Base-by-base conservation (phyloP, 352 stramenopile genomes). In the Globisporangium takayamanum region DNA sequence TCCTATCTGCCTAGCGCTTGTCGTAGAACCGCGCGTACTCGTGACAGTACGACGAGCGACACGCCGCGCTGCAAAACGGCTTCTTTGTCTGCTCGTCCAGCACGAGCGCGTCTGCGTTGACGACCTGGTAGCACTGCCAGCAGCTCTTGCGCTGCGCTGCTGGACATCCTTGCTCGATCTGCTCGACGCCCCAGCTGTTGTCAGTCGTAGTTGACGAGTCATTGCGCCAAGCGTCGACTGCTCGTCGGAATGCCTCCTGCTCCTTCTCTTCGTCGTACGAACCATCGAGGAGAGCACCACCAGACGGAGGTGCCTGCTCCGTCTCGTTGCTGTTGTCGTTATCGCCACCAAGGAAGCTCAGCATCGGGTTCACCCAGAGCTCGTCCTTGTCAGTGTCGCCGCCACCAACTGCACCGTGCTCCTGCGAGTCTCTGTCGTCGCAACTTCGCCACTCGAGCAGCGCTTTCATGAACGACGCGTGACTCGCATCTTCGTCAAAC, bases 91-190 rank as follows among this genome's bases (percentile, higher is more conserved):
- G 60, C 0, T 60, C 55, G 37, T 92, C 84, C 5, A 66, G 51
- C 0, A 87, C 42, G 12, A 90, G 59, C 2, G 44, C 46, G 10
- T 88, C 76, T 5, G 62, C 62, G 44, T 62, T 65, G 36, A 73
- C 59, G 18, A 94, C 57, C 4, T 66, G 68, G 62, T 94, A 94
- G 55, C 84, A 94, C 39, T 94, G 82, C 84, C 84, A 94, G 52
- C 82, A 94, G 59, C 80, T 86, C 60, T 81, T 84, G 25, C 74
- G 73, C 37, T 76, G 64, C 7, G 58, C 68, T 12, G 77, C 70
- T 0, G 60, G 54, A 16, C 72, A 78, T 2, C 72, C 65, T 48
- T 73, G 81, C 51, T 94, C 84, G 25, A 63, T 72, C 36, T 76
- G 68, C 30, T 88, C 66, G 5, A 78, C 57, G 5, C 28, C 57